phyloP scores from a whole-genome alignment of 345 rosid genomes.

The Nasturtium officinale region DNA sequence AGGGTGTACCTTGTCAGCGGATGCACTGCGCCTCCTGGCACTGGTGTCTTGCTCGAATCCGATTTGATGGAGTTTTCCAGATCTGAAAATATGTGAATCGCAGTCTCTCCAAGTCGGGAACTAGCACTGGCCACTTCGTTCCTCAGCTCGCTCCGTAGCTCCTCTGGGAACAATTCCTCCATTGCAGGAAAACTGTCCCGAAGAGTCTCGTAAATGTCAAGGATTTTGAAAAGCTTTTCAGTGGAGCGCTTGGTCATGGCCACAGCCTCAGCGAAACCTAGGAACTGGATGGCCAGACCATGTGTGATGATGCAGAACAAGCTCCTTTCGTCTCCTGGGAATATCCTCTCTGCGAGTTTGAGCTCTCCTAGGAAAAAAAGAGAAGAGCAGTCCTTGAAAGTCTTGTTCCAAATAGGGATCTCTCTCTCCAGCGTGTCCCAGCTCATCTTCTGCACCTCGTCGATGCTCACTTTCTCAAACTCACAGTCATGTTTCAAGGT shows the following conservation, averaged over 20 bases:
- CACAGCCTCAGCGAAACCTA: slow-evolving; percentile 75
- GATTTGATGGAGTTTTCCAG: slow-evolving; percentile 74
- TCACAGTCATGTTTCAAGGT: slow-evolving; percentile 53
- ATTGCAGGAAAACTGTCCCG: slow-evolving; percentile 55
- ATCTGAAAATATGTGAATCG: slow-evolving; percentile 63
- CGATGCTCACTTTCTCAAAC: slow-evolving; percentile 74
- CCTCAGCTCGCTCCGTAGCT: slow-evolving; percentile 52
- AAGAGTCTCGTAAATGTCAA: slow-evolving; percentile 75
- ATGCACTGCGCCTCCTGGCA: slow-evolving; percentile 92
- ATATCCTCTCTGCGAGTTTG: slow-evolving; percentile 55
- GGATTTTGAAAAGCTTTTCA: slow-evolving; percentile 79
- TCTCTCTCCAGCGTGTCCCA: slow-evolving; percentile 80
- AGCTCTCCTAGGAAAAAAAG: slow-evolving; percentile 61
- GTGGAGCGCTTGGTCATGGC: slow-evolving; percentile 71
- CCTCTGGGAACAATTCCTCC: slow-evolving; percentile 50
- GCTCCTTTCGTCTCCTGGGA: slow-evolving; percentile 42
- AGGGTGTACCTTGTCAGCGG: slow-evolving; percentile 85
- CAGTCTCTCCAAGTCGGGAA: slow-evolving; percentile 73
- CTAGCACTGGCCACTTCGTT: slow-evolving; percentile 56
- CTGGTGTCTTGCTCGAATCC: slow-evolving; percentile 65
- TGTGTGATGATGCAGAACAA: slow-evolving; percentile 61
- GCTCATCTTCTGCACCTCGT: slow-evolving; percentile 75
- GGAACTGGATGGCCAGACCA: slow-evolving; percentile 61
- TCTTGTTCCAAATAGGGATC: slow-evolving; percentile 67
- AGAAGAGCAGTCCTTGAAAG: slow-evolving; percentile 60